Base-by-base conservation (phyloP, 352 stramenopile species). In the Pythium apleroticum region DNA sequence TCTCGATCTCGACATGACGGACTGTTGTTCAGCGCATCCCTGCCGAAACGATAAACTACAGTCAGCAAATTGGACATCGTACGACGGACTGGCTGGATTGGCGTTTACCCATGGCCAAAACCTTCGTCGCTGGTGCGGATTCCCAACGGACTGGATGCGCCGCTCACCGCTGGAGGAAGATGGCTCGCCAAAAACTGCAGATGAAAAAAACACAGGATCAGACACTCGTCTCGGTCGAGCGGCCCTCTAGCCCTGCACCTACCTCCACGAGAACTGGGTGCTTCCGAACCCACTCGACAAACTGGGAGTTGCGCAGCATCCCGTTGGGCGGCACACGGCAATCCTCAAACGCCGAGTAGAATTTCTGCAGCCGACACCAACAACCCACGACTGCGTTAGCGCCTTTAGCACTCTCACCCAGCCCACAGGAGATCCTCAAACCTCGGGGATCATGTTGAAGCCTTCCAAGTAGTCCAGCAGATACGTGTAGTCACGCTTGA, bases 261-360 rank as follows among this genome's bases (percentile, higher is more conserved):
- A 91, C 86, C 33, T 91, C 76, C 72, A 93, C 84, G 6, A 90
- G 67, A 11, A 77, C 54, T 5, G 84, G 75, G 31, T 90, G 86
- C 43, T 86, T 73, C n/a, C 73, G 82, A 9, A 92, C 77, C 86
- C 86, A 95, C 15, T 84, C 65, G 2, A 92, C 67, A 66, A 95
- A 95, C 55, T 87, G 74, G 17, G 82, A 77, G 54, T 86, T 84
- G 11, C 72, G 76, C 22, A 95, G 49, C 49, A 76, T 68, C 14
- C 76, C 73, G n/a, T 72, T 76, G 53, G 81, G 78, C 0, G 79
- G 60, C 25, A 93, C 71, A 30, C 72, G 63, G 54, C 83, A 93
- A 46, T 93, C 86, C 28, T 93, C 86, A 68, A 93, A 95, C 2
- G 78, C 82, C 17, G 72, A 71, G 39, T 86, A 88, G 61, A 95